phyloP scores from a whole-genome alignment of 2,329 filamentous ascomycete species.

The Fusarium sp. region DNA sequence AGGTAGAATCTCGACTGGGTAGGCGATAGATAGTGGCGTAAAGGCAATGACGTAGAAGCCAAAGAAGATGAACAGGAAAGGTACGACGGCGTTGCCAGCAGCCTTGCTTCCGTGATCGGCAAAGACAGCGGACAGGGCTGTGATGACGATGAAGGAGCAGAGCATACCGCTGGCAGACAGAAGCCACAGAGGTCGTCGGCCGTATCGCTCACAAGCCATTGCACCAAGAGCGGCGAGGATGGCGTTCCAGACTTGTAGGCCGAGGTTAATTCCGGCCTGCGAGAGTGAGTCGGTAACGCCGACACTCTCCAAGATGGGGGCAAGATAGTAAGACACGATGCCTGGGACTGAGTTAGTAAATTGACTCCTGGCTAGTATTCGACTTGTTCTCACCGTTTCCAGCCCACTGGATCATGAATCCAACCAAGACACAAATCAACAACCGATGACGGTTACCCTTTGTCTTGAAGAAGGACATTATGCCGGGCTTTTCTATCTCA shows the following conservation, averaged over 20 bases:
- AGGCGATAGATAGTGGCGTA: constrained; percentile 10
- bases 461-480: constrained; percentile 55
- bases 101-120: constrained; percentile 3
- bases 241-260: constrained; percentile 25
- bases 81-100: constrained; percentile 16
- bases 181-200: constrained; percentile 19
- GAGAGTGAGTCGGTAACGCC: constrained; percentile 19
- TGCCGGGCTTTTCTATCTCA: constrained; percentile 51
- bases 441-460: constrained; percentile 43
- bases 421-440: constrained; percentile 31
- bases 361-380: fast-evolving
- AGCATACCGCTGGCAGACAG: constrained; percentile 23
- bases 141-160: constrained; percentile 17
- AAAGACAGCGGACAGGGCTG: constrained; percentile 12
- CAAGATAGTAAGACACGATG: constrained; percentile 30
- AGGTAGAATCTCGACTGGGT: constrained; percentile 30
- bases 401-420: constrained; percentile 36
- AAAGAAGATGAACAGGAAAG: constrained; percentile 27
- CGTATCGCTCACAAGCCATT: constrained; percentile 18
- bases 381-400: constrained; percentile 15
- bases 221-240: constrained; percentile 17
- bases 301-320: constrained; percentile 13
- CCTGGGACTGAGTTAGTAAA: neutral
- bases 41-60: constrained; percentile 33
- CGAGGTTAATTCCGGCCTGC: constrained; percentile 20